A percentile compares a stretch with the other conserved stretches of the same genome.
These are phyloP conservation scores for Termitomyces sp. DNA, from an alignment of 768 basidiomycete genomes.

Conservation along the genomic window DNA sequence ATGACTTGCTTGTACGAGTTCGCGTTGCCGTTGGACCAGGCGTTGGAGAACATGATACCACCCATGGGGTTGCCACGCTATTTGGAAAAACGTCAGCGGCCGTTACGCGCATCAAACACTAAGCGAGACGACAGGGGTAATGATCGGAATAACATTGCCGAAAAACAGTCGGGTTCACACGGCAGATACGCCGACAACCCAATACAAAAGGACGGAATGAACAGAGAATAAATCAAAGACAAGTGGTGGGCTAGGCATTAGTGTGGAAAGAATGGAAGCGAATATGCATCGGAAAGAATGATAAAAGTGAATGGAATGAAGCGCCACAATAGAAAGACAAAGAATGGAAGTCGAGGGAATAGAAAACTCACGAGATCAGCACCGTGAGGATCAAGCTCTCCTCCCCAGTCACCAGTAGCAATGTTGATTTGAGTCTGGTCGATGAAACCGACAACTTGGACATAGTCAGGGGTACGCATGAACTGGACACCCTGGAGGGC, in stretches of 20 bases:
- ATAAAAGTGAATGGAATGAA: background rate
- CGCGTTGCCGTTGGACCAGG: conserved; percentile 37
- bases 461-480: conserved; percentile 48
- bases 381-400: conserved; percentile 70
- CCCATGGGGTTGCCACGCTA: conserved; percentile 82
- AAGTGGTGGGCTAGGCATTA: background rate
- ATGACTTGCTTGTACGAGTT: conserved; percentile 47
- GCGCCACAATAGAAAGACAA: background rate
- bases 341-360: background rate
- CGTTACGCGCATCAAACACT: conserved; percentile 5
- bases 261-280: background rate
- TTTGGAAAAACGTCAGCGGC: background rate
- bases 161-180: background rate
- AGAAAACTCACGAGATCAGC: conserved; percentile 30
- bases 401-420: conserved; percentile 47
- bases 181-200: background rate
- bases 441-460: conserved; percentile 53
- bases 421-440: conserved; percentile 56
- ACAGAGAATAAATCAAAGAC: background rate
- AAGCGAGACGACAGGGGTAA: background rate
- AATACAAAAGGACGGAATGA: background rate
- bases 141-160: conserved; percentile 3
- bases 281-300: background rate
- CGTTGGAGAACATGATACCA: conserved; percentile 62
- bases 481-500: conserved; percentile 55